phyloP scores from a whole-genome alignment of 805 yeast genomes.

The Metschnikowia dekortorum region DNA sequence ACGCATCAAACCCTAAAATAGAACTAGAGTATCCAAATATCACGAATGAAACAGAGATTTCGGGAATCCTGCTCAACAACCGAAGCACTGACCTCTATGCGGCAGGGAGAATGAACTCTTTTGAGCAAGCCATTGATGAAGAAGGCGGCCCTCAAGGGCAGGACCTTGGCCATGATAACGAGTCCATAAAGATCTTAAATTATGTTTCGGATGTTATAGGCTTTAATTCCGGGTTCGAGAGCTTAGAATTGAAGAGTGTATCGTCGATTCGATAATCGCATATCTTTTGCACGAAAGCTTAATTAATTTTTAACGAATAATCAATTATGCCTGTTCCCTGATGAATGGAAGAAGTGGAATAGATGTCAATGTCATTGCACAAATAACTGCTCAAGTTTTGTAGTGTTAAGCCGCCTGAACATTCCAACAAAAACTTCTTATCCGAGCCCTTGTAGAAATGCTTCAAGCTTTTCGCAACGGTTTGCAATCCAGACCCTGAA shows the following conservation, averaged over 20 bases:
- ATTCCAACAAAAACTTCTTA: slow-evolving; percentile 67
- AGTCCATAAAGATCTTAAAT: slow-evolving; percentile 23
- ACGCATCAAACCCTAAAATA: background rate
- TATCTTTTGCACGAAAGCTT: background rate
- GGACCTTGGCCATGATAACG: slow-evolving; percentile 16
- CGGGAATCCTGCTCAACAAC: slow-evolving; percentile 14
- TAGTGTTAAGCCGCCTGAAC: slow-evolving; percentile 85
- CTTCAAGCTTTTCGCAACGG: slow-evolving; percentile 63
- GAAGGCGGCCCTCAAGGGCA: slow-evolving; percentile 6
- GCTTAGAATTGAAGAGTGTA: slow-evolving; percentile 32
- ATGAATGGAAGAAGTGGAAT: slow-evolving; percentile 86
- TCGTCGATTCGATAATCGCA: slow-evolving; percentile 31
- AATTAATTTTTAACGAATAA: slow-evolving; percentile 67
- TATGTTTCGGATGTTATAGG: slow-evolving; percentile 39
- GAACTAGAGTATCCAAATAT: background rate
- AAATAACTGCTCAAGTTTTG: slow-evolving; percentile 61
- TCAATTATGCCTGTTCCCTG: slow-evolving; percentile 87
- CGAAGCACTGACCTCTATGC: slow-evolving; percentile 1
- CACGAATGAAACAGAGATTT: slow-evolving; percentile 3
- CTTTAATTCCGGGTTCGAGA: slow-evolving; percentile 40
- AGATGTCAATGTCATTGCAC: slow-evolving; percentile 79
- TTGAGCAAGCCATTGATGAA: slow-evolving; percentile 6
- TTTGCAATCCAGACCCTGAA: slow-evolving; percentile 55
- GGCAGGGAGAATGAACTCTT: slow-evolving; percentile 2
- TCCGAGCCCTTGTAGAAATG: slow-evolving; percentile 44